Percentiles rank a stretch among this genome's conserved stretches.
Conservation (phyloP, 176 grass and related monocot species). For the Guadua angustifolia region DNA sequence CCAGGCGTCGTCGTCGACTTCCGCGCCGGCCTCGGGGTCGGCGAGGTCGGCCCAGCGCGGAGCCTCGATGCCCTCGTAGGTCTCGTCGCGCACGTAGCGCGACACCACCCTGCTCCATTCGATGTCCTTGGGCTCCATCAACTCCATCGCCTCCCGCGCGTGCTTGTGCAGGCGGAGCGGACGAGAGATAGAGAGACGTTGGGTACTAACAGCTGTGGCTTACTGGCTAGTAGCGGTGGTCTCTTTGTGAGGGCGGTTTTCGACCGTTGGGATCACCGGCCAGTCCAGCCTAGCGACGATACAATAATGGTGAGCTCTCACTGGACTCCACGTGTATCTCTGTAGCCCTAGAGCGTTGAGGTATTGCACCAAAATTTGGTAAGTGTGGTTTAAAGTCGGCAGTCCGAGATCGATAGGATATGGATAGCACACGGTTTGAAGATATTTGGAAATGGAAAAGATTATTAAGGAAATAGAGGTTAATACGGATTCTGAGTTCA, state of each 20-base stretch:
- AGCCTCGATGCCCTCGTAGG: conserved; percentile 85
- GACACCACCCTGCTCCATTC: conserved; percentile 90
- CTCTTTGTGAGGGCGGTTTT: conserved; percentile 15
- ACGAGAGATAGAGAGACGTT: neutral
- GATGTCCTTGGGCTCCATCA: conserved; percentile 87
- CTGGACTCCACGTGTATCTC: neutral
- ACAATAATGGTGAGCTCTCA: neutral
- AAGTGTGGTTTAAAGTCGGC: too few species aligned
- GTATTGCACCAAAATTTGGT: too few species aligned
- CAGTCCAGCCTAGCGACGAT: neutral
- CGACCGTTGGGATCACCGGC: conserved; percentile 56
- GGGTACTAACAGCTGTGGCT: neutral
- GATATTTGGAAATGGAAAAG: too few species aligned
- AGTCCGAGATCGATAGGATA: too few species aligned
- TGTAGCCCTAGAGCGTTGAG: too few species aligned
- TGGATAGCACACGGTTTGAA: too few species aligned
- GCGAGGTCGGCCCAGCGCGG: conserved; percentile 84
- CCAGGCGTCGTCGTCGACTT: conserved; percentile 74
- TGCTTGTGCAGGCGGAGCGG: neutral
- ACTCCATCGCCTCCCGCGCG: conserved; percentile 36
- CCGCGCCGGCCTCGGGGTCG: conserved; percentile 44
- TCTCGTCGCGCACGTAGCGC: conserved; percentile 78
- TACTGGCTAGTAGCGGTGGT: neutral
- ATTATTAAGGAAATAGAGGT: too few species aligned
- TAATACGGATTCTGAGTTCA: too few species aligned